These are phyloP conservation scores for Plasmodium vinckei DNA, from an alignment of 169 alveolate species.

Conservation along the genomic window DNA sequence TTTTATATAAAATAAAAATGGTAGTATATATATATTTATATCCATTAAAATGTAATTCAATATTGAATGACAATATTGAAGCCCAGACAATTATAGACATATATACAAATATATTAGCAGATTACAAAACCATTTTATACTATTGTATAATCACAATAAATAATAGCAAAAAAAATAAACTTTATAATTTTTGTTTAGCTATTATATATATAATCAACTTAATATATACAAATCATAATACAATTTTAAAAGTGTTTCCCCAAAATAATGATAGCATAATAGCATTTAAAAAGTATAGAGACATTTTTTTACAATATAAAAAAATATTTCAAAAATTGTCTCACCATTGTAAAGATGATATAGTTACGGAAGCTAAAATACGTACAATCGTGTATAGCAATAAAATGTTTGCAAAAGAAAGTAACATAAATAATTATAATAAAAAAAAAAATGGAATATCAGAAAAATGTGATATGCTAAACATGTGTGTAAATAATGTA, in stretches of 20 bases:
- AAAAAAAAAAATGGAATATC: background rate
- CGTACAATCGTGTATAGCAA: background rate
- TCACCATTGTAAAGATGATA: background rate
- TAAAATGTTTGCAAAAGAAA: background rate
- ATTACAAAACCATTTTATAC: conserved; percentile 20
- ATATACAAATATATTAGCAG: conserved; percentile 20
- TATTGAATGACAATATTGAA: conserved; percentile 34
- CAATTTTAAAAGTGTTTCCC: conserved; percentile 6
- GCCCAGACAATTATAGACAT: conserved; percentile 7
- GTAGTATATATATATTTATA: conserved; percentile 11
- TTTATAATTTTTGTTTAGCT: conserved; percentile 20
- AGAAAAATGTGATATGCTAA: background rate
- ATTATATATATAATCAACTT: conserved; percentile 23
- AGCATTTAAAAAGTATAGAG: conserved; percentile 13
- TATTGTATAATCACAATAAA: conserved; percentile 17
- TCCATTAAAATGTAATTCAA: background rate
- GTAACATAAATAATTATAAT: background rate
- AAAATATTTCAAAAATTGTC: background rate
- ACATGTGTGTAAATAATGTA: background rate
- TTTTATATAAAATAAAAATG: conserved; percentile 43
- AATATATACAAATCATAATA: conserved; percentile 32
- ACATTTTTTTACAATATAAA: conserved; percentile 13
- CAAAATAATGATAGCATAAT: background rate
- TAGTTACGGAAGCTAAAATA: background rate
- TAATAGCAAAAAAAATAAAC: background rate